Evolutionary conservation across 2,329 filamentous ascomycete species (phyloP).

Genomic region (Cladosporium sp.): DNA sequence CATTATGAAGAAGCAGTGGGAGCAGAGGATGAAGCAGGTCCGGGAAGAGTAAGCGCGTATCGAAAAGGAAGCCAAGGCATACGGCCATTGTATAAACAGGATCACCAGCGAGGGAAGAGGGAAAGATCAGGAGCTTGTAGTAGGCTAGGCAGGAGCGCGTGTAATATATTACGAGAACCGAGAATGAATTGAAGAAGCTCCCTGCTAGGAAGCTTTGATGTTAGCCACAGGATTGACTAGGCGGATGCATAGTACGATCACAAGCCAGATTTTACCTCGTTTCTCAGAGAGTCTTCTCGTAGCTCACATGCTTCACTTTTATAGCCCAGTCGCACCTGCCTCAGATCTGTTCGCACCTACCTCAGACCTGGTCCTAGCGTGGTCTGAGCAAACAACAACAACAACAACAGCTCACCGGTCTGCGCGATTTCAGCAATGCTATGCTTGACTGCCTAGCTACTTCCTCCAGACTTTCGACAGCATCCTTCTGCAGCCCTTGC

Average conservation of each 20-base stretch:
- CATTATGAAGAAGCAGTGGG: constrained; percentile 51
- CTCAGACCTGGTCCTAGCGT: neutral
- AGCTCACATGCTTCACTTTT: too few relatives aligned
- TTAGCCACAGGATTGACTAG: too few relatives aligned
- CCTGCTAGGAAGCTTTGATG: neutral
- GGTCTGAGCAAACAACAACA: neutral
- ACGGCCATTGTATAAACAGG: too few relatives aligned
- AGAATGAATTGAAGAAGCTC: neutral
- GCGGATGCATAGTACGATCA: neutral
- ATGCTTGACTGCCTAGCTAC: too few relatives aligned
- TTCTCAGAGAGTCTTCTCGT: too few relatives aligned
- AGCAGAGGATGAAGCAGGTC: constrained; percentile 15
- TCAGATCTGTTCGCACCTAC: too few relatives aligned
- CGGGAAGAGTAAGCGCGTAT: constrained; percentile 3
- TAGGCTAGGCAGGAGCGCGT: constrained; percentile 1
- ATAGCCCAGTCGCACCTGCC: too few relatives aligned
- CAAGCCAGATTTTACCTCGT: neutral
- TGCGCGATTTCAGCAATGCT: too few relatives aligned
- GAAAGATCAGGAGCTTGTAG: neutral
- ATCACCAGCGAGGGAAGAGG: constrained; percentile 5
- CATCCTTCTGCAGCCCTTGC: too few relatives aligned
- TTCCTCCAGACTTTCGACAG: too few relatives aligned
- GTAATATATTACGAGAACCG: constrained; percentile 4
- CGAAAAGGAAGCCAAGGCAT: neutral
- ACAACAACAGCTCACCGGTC: too few relatives aligned